Conservation (phyloP, 208 protist species). For the Trichomonas vaginalis region DNA sequence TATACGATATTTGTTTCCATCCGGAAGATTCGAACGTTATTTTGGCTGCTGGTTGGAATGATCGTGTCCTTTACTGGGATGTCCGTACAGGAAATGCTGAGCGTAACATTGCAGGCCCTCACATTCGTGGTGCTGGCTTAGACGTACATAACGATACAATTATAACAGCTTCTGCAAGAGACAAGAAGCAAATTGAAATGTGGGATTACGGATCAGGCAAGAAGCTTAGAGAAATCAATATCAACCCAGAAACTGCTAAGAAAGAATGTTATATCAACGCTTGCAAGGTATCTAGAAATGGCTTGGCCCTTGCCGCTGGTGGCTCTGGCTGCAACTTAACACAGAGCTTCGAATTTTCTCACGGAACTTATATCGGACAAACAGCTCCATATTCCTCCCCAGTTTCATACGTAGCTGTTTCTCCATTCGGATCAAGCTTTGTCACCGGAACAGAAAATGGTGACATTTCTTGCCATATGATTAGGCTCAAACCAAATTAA, state of each 20-base stretch:
- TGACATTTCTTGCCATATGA: neutral
- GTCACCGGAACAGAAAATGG: neutral
- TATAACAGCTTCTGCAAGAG: neutral
- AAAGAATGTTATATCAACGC: neutral
- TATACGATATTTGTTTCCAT: neutral
- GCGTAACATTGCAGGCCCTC: neutral
- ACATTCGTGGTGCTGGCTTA: neutral
- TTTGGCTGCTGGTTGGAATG: neutral
- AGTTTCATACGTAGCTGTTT: neutral
- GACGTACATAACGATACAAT: neutral
- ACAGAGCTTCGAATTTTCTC: neutral
- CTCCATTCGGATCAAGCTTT: neutral
- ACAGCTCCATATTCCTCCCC: neutral
- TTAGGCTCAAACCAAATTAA: neutral
- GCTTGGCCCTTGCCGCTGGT: neutral
- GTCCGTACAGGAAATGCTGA: neutral
- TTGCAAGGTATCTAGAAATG: neutral
- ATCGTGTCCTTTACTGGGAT: neutral
- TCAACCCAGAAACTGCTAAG: neutral
- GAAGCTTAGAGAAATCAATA: neutral
- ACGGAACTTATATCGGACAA: neutral
- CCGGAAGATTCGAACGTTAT: neutral
- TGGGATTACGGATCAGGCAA: neutral
- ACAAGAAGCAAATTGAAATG: conserved; percentile 10
- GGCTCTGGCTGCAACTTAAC: neutral